Evolutionary conservation across 345 rosid species (phyloP).

Genomic region (Salix caprea): DNA sequence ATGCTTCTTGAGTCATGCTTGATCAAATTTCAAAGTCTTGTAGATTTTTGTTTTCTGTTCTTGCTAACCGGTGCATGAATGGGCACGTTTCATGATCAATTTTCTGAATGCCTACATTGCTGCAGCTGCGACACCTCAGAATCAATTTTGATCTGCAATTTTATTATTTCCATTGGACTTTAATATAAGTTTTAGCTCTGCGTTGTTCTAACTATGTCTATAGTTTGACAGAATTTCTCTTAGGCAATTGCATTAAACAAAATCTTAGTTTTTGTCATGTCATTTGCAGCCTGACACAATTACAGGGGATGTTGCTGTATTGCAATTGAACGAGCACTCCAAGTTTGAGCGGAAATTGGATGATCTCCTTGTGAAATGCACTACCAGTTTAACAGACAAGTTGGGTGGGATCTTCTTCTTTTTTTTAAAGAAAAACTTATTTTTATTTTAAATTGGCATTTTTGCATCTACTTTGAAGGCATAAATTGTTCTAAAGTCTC

Average conservation of each 20-base stretch:
- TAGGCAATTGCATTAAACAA: neutral
- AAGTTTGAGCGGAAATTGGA: conserved; percentile 37
- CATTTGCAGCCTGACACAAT: conserved; percentile 40
- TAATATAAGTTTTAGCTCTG: neutral
- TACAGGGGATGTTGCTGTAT: conserved; percentile 45
- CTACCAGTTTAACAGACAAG: conserved; percentile 50
- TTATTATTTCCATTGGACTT: neutral
- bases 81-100: neutral
- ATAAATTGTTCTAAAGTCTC: neutral
- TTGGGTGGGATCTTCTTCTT: neutral
- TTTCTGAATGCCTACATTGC: neutral
- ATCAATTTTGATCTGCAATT: neutral
- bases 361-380: conserved; percentile 30
- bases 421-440: neutral
- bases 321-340: conserved; percentile 54
- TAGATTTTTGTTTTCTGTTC: neutral
- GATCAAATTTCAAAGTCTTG: neutral
- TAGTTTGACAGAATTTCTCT: neutral
- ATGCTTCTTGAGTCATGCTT: no score
- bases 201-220: neutral
- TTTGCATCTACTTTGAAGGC: neutral
- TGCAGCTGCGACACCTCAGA: neutral
- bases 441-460: neutral
- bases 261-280: neutral
- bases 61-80: neutral